A percentile compares a stretch with the other conserved stretches of the same genome.
Conservation (phyloP, 352 stramenopile species). For the Pythium biforme region DNA sequence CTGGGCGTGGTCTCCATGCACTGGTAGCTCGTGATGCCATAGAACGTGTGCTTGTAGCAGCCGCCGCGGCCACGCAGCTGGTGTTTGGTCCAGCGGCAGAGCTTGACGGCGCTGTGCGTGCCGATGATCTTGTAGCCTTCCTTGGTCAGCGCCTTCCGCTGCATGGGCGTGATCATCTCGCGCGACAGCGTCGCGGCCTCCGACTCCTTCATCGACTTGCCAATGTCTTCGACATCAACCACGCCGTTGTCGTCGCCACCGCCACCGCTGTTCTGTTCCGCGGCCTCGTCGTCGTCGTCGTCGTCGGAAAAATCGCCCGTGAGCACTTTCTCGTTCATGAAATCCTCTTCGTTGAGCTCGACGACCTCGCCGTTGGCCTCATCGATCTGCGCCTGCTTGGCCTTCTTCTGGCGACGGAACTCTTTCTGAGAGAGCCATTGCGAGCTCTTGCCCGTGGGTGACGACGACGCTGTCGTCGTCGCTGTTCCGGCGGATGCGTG, state of each 20-base stretch:
- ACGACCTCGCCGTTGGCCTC: constrained; percentile 50
- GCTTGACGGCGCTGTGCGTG: constrained; percentile 97
- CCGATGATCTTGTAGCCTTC: constrained; percentile 99
- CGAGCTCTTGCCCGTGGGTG: constrained; percentile 5
- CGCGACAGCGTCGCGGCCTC: constrained; percentile 61
- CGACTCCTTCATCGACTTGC: constrained; percentile 84
- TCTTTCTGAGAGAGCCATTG: constrained; percentile 82
- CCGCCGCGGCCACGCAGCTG: constrained; percentile 95
- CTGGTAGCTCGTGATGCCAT: constrained; percentile 98
- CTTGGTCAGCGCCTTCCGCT: constrained; percentile 94
- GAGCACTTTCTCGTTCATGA: constrained; percentile 85
- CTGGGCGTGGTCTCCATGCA: constrained; percentile 99
- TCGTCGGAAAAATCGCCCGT: constrained; percentile 70
- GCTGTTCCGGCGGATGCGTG: constrained; percentile 7
- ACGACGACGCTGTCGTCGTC: constrained; percentile 18
- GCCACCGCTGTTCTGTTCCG: constrained; percentile 20
- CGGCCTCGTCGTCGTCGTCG: constrained; percentile 49
- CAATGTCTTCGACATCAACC: constrained; percentile 87
- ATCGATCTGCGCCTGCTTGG: constrained; percentile 56
- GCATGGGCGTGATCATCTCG: constrained; percentile 96
- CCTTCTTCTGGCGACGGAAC: constrained; percentile 81
- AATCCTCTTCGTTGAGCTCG: constrained; percentile 79
- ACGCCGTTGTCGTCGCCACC: constrained; percentile 48
- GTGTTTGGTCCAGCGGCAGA: constrained; percentile 99
- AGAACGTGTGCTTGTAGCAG: constrained; percentile 99